These are phyloP conservation scores for Phytophthora sojae DNA, from an alignment of 352 stramenopile species.

Conservation along the genomic window DNA sequence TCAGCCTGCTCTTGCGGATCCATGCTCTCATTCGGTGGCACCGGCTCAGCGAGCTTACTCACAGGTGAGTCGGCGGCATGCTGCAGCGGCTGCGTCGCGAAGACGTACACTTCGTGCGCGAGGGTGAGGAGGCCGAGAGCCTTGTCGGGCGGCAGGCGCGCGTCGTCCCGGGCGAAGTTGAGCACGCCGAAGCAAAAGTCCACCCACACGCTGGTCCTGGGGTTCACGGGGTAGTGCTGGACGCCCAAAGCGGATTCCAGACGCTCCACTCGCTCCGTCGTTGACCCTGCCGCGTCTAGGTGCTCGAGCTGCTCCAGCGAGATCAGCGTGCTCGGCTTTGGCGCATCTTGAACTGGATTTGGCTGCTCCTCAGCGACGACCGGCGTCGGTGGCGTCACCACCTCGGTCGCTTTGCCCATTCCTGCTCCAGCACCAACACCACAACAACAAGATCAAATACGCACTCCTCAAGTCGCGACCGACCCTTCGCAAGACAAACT, in stretches of 20 bases:
- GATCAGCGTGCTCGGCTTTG: conserved; percentile 30
- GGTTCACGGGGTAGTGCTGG: conserved; percentile 58
- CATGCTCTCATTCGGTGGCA: conserved; percentile 12
- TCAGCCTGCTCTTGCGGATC: conserved; percentile 4
- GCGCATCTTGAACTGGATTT: conserved; percentile 14
- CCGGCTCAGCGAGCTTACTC: conserved; percentile 9
- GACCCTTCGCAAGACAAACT: conserved; percentile 35
- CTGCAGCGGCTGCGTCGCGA: conserved; percentile 40
- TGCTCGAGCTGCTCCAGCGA: conserved; percentile 44
- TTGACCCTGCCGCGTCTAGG: conserved; percentile 30
- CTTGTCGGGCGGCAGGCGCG: conserved; percentile 42
- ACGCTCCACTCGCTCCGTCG: conserved; percentile 36
- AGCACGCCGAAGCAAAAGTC: conserved; percentile 77
- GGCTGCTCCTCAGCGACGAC: conserved; percentile 25
- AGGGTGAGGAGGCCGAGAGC: conserved; percentile 54
- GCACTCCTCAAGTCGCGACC: conserved; percentile 1
- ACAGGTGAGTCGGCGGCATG: conserved; percentile 12
- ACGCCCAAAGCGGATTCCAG: conserved; percentile 57
- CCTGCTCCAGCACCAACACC: background rate
- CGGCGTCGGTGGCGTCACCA: conserved; percentile 6
- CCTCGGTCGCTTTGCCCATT: conserved; percentile 30
- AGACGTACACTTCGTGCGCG: conserved; percentile 62
- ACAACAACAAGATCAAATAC: conserved; percentile 3
- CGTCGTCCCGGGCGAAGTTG: conserved; percentile 67
- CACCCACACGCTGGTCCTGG: conserved; percentile 55